Base-by-base conservation (phyloP, 2,329 filamentous ascomycete genomes). In the Aurifilum marmelostoma region DNA sequence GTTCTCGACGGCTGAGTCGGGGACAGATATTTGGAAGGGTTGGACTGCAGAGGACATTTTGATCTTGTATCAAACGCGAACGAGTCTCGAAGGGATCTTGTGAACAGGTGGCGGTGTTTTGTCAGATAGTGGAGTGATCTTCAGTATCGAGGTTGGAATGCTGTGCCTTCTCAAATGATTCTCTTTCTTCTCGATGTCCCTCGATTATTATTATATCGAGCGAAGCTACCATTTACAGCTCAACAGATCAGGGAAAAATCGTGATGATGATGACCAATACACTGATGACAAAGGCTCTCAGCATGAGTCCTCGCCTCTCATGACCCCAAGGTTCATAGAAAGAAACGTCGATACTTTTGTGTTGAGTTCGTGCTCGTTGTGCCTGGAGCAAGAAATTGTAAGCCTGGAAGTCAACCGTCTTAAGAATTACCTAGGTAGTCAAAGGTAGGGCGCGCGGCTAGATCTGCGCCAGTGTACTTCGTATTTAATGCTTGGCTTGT, bases 11-110 rank as follows among this genome's bases (percentile, higher is more conserved):
- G 74, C 73, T 0, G 72, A 66, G 24, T 81, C 77, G 0, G 80
- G 72, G 7, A 82, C 74, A 1, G 73, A 67, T 52, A 82, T 79
- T 39, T 75, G 74, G 73, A 77, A 82, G 0, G 79, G 78, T 21
- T 73, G 73, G 62, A 81, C n/a, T n/a, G n/a, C 76, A 3, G 70
- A n/a, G 4, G 69, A 60, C 69, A 71, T 71, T 1, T 56, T 65
- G 18, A 8, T 54, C 18, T 56, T 8, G 37, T 39, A 39, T 11
- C 37, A 16, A 2, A 27, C 11, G 29, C 4, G 24, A 34, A 9
- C 16, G 27, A 34, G 56, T 37, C 18, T 37, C 21, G 18, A 18
- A 37, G 18, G 12, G 21, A 27, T 14, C 6, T 9, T 34, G 3
- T 37, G 21, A 11, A 59, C 14, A 16, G 9, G 29, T n/a, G 9